These are phyloP conservation scores for Alternaria sp. DNA, from an alignment of 2,329 filamentous ascomycete genomes.

Conservation along the genomic window DNA sequence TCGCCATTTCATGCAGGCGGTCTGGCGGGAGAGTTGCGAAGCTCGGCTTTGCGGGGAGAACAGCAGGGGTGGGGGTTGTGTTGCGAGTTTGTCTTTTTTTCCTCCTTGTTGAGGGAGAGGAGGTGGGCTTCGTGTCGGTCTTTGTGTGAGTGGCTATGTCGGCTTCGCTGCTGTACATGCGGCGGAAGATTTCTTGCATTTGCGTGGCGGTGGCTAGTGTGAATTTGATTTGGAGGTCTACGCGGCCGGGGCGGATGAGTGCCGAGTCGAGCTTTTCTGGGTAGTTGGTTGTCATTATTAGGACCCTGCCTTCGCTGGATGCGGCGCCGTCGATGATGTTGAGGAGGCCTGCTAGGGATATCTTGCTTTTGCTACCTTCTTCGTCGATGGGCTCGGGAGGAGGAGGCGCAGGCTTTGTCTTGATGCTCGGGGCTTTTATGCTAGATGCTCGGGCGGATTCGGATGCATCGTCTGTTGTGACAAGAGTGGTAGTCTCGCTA, in stretches of 20 bases:
- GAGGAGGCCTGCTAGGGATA: conserved; percentile 79
- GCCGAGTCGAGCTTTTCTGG: conserved; percentile 56
- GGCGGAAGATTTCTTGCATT: conserved; percentile 26
- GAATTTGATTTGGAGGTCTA: conserved; percentile 58
- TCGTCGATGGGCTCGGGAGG: not conserved
- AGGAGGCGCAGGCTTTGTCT: not conserved
- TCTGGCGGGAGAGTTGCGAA: conserved; percentile 1
- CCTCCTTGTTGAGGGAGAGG: not conserved
- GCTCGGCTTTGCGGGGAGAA: not conserved
- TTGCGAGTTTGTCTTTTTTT: not conserved
- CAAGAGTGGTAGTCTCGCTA: conserved; percentile 12
- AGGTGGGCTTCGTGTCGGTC: not conserved
- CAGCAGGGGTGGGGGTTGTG: not conserved
- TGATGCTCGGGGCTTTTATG: not conserved
- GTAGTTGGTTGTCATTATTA: conserved; percentile 44
- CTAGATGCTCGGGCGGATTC: not conserved
- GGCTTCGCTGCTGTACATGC: conserved; percentile 30
- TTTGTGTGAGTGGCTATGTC: not conserved
- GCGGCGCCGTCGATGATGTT: conserved; percentile 87
- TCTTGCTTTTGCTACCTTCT: conserved; percentile 52
- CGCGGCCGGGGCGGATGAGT: conserved; percentile 68
- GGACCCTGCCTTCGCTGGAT: conserved; percentile 68
- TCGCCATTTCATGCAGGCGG: not conserved
- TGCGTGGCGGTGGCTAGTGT: conserved; percentile 23
- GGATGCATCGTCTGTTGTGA: not conserved